Evolutionary conservation across 805 yeast genomes (phyloP).

Genomic region (Sugiyamaella smithiae): DNA sequence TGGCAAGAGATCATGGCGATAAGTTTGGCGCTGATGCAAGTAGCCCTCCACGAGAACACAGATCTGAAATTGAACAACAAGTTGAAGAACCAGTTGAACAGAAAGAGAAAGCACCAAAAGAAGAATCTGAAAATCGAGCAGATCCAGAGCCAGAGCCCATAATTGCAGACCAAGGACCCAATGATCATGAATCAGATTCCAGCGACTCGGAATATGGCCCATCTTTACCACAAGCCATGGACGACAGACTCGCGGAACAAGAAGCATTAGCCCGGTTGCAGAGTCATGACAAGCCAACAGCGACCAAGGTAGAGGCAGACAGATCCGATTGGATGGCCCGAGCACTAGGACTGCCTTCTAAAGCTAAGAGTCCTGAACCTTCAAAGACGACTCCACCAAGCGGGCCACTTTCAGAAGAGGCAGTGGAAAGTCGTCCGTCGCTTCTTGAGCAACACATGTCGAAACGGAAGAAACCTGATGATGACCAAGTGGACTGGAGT

Average conservation of each 20-base stretch:
- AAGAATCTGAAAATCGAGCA: too few species aligned
- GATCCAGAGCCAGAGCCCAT: too few species aligned
- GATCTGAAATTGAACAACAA: neutral
- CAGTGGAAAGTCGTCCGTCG: conserved; percentile 12
- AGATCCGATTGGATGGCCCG: conserved; percentile 20
- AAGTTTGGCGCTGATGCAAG: too few species aligned
- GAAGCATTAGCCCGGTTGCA: conserved; percentile 20
- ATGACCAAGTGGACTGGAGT: conserved; percentile 7
- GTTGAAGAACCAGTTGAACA: conserved; percentile 3
- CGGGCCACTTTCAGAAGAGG: neutral
- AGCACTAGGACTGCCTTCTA: conserved; percentile 19
- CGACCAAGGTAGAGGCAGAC: neutral
- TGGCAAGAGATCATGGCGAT: too few species aligned
- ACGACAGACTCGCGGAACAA: conserved; percentile 15
- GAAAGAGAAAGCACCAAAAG: too few species aligned
- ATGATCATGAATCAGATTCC: neutral
- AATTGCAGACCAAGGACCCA: too few species aligned
- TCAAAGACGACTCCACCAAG: neutral
- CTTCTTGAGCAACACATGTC: conserved; percentile 17
- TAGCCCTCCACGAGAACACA: too few species aligned
- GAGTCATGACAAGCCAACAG: conserved; percentile 10
- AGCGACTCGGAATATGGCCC: conserved; percentile 22
- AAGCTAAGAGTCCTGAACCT: neutral
- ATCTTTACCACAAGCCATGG: conserved; percentile 12
- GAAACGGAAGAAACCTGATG: conserved; percentile 6